Percentiles rank a stretch among this genome's conserved stretches.
Conservation (phyloP, 2,329 filamentous ascomycete species). For the Phaeosphaeriaceae sp. region DNA sequence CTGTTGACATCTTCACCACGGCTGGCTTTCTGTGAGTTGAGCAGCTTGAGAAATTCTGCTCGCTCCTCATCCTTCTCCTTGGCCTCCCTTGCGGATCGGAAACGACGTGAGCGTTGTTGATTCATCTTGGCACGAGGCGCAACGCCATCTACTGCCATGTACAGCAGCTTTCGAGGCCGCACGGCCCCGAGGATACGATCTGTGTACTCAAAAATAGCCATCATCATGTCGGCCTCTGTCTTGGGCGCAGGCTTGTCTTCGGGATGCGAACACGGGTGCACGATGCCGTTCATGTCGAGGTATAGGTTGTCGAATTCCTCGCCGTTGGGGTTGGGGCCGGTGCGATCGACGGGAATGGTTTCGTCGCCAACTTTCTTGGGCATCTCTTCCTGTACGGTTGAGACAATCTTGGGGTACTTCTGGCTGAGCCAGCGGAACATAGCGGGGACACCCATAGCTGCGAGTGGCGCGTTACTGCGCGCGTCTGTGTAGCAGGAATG, state of each 20-base stretch:
- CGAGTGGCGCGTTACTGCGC: constrained; percentile 27
- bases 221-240: constrained; percentile 99
- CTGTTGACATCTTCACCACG: constrained; percentile 62
- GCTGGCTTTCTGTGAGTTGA: constrained; percentile 74
- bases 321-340: constrained; percentile 88
- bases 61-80: constrained; percentile 93
- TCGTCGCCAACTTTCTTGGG: constrained; percentile 84
- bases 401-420: constrained; percentile 98
- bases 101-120: constrained; percentile 94
- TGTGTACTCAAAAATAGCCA: constrained; percentile 98
- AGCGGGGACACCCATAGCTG: constrained; percentile 87
- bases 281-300: constrained; percentile 99
- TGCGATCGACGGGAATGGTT: constrained; percentile 83
- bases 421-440: constrained; percentile 96
- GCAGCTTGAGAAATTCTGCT: constrained; percentile 81
- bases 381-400: constrained; percentile 84
- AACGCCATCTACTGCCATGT: constrained; percentile 98
- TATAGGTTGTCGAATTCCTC: constrained; percentile 99
- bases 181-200: constrained; percentile 99
- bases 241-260: constrained; percentile 90
- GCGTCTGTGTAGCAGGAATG: constrained; percentile 1
- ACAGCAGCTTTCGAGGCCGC: constrained; percentile 89
- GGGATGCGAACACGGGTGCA: constrained; percentile 97
- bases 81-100: constrained; percentile 92
- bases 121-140: constrained; percentile 99